phyloP scores from a whole-genome alignment of 306 rosid species.

The Fragaria vesca region DNA sequence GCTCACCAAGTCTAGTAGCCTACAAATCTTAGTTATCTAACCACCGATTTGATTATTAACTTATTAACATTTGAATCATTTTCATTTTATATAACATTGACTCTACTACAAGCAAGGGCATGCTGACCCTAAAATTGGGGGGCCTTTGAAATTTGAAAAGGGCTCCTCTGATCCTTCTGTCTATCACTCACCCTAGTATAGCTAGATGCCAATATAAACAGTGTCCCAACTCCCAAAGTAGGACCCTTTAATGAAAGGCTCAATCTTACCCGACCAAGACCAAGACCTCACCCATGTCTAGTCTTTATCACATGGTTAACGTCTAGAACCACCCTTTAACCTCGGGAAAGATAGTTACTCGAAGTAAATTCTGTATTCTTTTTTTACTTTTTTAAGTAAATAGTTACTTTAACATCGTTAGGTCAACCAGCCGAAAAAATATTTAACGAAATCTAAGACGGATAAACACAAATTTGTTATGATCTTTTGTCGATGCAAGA shows the following conservation, averaged over 20 bases:
- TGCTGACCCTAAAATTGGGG: constrained; percentile 3
- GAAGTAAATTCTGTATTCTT: not conserved
- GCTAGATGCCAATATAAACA: not conserved
- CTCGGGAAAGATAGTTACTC: not conserved
- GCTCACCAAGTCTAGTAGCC: no score
- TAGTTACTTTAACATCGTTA: not conserved
- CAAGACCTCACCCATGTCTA: not conserved
- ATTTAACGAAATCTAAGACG: not conserved
- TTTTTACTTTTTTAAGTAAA: not conserved
- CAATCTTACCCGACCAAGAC: not conserved
- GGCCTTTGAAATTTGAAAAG: not conserved
- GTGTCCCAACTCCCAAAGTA: not conserved
- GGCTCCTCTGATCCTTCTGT: not conserved
- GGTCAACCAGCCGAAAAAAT: not conserved
- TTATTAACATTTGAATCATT: not conserved
- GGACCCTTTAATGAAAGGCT: constrained; percentile 8
- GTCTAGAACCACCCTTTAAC: not conserved
- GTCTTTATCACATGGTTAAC: constrained; percentile 1
- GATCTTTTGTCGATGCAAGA: no score
- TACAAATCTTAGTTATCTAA: not conserved
- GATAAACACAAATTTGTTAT: not conserved
- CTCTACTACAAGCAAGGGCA: constrained; percentile 8
- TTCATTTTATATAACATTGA: not conserved
- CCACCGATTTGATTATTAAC: not conserved
- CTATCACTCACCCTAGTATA: not conserved